Evolutionary conservation across 768 basidiomycete genomes (phyloP).

Genomic region (Suillus hirtellus): DNA sequence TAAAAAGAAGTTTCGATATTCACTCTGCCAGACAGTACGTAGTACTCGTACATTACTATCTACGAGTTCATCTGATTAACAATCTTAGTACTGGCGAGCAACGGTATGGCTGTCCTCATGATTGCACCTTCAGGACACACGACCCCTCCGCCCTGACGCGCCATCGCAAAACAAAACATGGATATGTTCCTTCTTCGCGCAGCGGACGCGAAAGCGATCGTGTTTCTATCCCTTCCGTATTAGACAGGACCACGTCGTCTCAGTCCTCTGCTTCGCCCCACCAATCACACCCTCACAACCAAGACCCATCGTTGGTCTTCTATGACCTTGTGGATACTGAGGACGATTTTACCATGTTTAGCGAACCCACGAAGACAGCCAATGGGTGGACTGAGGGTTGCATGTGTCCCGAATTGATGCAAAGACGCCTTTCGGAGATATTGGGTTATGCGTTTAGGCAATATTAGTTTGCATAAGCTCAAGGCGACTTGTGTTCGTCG

Average conservation of each 20-base stretch:
- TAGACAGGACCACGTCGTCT: not conserved
- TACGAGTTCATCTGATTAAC: no score
- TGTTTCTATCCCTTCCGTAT: not conserved
- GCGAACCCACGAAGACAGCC: not conserved
- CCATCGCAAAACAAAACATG: conserved; percentile 26
- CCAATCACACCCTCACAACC: not conserved
- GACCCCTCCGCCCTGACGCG: conserved; percentile 29
- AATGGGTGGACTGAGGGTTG: conserved; percentile 4
- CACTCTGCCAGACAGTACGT: conserved; percentile 25
- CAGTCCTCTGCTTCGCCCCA: not conserved
- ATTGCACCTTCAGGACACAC: conserved; percentile 23
- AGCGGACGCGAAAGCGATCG: not conserved
- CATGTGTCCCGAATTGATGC: conserved; percentile 6
- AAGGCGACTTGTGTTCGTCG: not conserved
- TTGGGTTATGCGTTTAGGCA: not conserved
- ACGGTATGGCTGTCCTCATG: conserved; percentile 13
- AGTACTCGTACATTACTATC: not conserved
- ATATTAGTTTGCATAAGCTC: not conserved
- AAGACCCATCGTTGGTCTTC: not conserved
- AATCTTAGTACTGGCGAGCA: conserved; percentile 24
- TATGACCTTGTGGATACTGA: not conserved
- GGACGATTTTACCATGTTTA: conserved; percentile 2
- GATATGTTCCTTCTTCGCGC: conserved; percentile 18
- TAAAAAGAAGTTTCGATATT: conserved; percentile 24
- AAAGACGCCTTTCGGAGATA: conserved; percentile 4